Base-by-base conservation (phyloP, 495 filamentous ascomycete genomes). In the Xylaria venustula region DNA sequence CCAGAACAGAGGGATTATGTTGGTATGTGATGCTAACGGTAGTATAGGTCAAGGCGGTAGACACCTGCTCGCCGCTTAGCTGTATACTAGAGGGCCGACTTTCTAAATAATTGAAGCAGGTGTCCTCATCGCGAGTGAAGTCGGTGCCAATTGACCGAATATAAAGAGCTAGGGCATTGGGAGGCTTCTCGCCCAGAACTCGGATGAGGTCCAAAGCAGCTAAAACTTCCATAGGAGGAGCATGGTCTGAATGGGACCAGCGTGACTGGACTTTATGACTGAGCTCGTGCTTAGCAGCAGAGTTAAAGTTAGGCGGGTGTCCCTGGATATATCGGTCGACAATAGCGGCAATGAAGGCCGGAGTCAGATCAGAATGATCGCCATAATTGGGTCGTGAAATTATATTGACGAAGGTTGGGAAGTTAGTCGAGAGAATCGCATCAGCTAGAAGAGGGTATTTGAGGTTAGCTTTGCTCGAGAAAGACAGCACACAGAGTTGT, bases 291-390 rank as follows among this genome's bases (percentile, higher is more conserved):
- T 89, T 90, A 61, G 87, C 85, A 45, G 88, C 83, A 23, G 91
- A 86, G 67, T 85, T 90, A 76, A 92, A 93, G 71, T 88, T 88
- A 2, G 85, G 87, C 7, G 92, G 92, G 32, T 90, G 90, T 64
- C 90, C 86, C 70, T 91, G 83, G 41, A 91, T 87, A 64, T 93
- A 89, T 62, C 87, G 87, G 68, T 96, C 91, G 64, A 96, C 81
- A 20, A 93, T 86, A 37, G 84, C 80, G 40, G 87, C 90, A 34
- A 95, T 81, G 67, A 90, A 89, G 42, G 82, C 74, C 17, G 85
- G 78, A 7, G 78, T 72, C 36, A 89, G 78, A 59, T 92, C 89
- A 62, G 66, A 63, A 49, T 90, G 86, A 34, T 83, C 81, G 30
- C 83, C 83, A 54, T 67, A 65, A 49, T 77, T 77, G 2, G 85